These are phyloP conservation scores for Phanerochaete sordida DNA, from an alignment of 768 basidiomycete genomes.

Conservation along the genomic window DNA sequence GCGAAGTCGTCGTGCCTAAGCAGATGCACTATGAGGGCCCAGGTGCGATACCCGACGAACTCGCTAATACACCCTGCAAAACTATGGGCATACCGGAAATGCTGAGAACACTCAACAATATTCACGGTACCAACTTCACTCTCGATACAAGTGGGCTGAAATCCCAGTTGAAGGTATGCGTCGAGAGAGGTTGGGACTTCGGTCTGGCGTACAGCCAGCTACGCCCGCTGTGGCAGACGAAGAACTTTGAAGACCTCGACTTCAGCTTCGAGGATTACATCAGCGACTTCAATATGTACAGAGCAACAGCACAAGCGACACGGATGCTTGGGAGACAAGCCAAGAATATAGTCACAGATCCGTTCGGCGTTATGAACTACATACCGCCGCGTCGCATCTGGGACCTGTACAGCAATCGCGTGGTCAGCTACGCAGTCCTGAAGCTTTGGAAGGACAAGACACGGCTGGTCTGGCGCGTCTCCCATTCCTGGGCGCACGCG, in stretches of 20 bases:
- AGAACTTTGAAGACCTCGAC: background rate
- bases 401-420: slow-evolving; percentile 8
- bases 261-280: background rate
- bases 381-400: slow-evolving; percentile 2
- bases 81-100: background rate
- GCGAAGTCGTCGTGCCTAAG: background rate
- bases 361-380: background rate
- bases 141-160: background rate
- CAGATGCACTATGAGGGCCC: background rate
- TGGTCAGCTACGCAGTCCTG: background rate
- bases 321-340: too few relatives aligned
- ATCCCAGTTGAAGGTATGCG: background rate
- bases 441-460: background rate
- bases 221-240: background rate
- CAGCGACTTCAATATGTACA: too few relatives aligned
- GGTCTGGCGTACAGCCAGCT: background rate
- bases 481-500: slow-evolving; percentile 1
- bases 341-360: background rate
- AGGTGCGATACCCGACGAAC: background rate
- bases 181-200: background rate
- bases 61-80: background rate
- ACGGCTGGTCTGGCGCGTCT: background rate
- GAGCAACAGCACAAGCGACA: too few relatives aligned
- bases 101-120: background rate
- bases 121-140: background rate